Conservation (phyloP, 495 filamentous ascomycete genomes). For the Cenococcum geophilum region DNA sequence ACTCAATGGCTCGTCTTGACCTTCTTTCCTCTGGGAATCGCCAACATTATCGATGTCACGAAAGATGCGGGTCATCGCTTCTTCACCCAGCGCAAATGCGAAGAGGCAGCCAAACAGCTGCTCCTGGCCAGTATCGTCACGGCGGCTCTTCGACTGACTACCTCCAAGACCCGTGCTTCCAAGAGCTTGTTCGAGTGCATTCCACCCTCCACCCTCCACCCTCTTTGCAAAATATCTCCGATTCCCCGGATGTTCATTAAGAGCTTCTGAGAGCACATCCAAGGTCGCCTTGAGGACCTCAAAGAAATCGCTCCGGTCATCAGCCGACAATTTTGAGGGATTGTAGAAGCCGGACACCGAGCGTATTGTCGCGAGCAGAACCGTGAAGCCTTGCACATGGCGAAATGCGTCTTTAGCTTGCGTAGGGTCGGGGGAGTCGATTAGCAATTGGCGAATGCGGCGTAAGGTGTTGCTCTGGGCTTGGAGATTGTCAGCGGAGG, state of each 20-base stretch:
- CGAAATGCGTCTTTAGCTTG: slow-evolving; percentile 74
- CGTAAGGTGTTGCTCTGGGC: slow-evolving; percentile 33
- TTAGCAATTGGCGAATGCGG: slow-evolving; percentile 51
- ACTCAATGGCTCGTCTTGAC: not conserved
- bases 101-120: slow-evolving; percentile 82
- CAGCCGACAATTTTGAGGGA: slow-evolving; percentile 50
- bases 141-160: slow-evolving; percentile 28
- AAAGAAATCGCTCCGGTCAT: slow-evolving; percentile 58
- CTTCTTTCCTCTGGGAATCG: slow-evolving; percentile 7
- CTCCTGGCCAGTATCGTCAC: slow-evolving; percentile 57
- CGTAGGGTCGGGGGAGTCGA: slow-evolving; percentile 45
- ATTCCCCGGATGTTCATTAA: slow-evolving; percentile 80
- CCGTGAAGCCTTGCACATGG: slow-evolving; percentile 71
- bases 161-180: slow-evolving; percentile 55
- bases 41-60: slow-evolving; percentile 23
- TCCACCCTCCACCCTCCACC: slow-evolving; percentile 69
- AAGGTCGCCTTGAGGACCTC: slow-evolving; percentile 65
- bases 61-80: slow-evolving; percentile 32
- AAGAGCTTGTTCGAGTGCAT: slow-evolving; percentile 64
- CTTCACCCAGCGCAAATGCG: slow-evolving; percentile 73
- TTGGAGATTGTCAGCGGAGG: slow-evolving; percentile 26
- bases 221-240: slow-evolving; percentile 72
- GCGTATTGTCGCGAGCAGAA: slow-evolving; percentile 59
- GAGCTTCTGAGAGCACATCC: slow-evolving; percentile 64
- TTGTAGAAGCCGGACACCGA: slow-evolving; percentile 68